Evolutionary conservation across 2,329 filamentous ascomycete genomes (phyloP), one percentile per base, ranked within the genome.

Genomic region (Tolypocladium cylindrosporum): DNA sequence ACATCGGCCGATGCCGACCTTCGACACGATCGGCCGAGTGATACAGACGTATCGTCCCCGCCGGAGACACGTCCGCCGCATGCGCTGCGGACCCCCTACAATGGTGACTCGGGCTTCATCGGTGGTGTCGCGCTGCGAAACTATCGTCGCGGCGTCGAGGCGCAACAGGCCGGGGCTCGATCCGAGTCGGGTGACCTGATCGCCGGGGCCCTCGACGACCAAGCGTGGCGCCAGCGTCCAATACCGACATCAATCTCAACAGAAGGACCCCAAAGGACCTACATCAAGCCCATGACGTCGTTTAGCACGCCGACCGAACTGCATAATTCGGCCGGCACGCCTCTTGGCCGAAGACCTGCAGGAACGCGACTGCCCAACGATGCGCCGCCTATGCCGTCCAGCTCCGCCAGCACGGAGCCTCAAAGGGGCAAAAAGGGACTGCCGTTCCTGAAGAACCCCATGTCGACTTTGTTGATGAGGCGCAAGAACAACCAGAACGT

Each of bases 361-460:
- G 75, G 75, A 31, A 67, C 73, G 27, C 71, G 74, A 55, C 64
- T 77, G 57, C 62, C 69, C 39, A 72, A 69, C 55, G 76, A 81
- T 39, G 65, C 74, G 7, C 62, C 71, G 34, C 58, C 62, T 5
- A 56, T 69, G 34, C 61, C 69, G n/a, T 67, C 67, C n/a, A 64
- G 70, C 9, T 62, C 66, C 31, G 60, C 65, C 27, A 66, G 65
- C 19, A 63, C 66, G 13, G 79, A 82, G 55, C 67, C 71, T 5
- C 67, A 68, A n/a, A 80, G 78, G 64, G 72, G 74, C 36, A 81
- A 77, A 62, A 84, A 83, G 62, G 74, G 80, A 2, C 68, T 83
- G 42, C 81, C 82, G 0, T 84, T 84, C 56, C 70, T 84, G 10
- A 84, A 83, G 64, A 83, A 83, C 57, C 79, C 81, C 48, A 80